Conservation (phyloP, 352 stramenopile species). For the Pythium periplocum region DNA sequence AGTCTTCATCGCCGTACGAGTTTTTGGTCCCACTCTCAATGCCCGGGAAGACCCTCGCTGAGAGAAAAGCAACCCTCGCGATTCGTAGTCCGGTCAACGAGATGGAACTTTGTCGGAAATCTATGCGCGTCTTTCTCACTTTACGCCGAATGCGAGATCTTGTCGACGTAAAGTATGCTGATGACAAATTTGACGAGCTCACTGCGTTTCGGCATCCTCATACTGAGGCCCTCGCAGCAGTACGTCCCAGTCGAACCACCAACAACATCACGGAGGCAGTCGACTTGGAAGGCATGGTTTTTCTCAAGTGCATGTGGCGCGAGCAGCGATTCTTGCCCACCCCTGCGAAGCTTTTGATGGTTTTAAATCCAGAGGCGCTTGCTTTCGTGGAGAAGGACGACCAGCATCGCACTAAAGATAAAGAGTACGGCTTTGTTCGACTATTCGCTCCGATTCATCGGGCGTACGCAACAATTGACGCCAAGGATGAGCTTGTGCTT, state of each 20-base stretch:
- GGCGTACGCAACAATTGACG: conserved; percentile 59
- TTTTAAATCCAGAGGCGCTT: conserved; percentile 72
- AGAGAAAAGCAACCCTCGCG: conserved; percentile 29
- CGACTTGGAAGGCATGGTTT: conserved; percentile 54
- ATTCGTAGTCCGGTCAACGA: conserved; percentile 54
- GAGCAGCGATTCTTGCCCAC: conserved; percentile 70
- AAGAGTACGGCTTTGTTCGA: conserved; percentile 38
- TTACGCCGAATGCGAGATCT: conserved; percentile 49
- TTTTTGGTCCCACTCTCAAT: conserved; percentile 43
- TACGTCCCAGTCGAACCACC: conserved; percentile 12
- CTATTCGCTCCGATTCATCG: conserved; percentile 70
- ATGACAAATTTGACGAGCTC: conserved; percentile 50
- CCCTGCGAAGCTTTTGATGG: conserved; percentile 52
- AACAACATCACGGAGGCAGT: conserved; percentile 14
- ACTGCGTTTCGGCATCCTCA: conserved; percentile 53
- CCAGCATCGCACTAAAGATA: conserved; percentile 11
- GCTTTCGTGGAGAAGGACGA: conserved; percentile 47
- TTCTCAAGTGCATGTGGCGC: conserved; percentile 64
- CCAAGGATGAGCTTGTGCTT: conserved; percentile 66
- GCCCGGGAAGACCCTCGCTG: conserved; percentile 6
- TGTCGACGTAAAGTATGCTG: conserved; percentile 34
- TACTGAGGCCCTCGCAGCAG: conserved; percentile 36
- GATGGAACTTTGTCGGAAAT: conserved; percentile 67
- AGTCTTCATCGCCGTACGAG: conserved; percentile 64
- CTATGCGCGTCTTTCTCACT: conserved; percentile 62